Base-by-base conservation (phyloP, 1,139 yeast species). In the Nakaseomyces bracarensis region DNA sequence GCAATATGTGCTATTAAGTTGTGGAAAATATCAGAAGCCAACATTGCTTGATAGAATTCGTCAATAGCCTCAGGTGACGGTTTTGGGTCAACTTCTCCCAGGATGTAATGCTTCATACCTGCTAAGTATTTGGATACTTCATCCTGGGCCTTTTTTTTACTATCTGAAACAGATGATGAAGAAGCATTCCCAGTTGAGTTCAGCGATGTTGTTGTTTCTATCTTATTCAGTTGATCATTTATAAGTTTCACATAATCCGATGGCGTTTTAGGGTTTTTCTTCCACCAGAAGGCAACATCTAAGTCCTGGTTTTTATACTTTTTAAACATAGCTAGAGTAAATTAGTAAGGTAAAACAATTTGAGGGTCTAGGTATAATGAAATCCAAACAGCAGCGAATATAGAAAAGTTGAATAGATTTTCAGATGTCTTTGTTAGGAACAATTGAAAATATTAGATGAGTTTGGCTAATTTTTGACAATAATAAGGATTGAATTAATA, bases 231-330 rank as follows among this genome's bases (percentile, higher is more conserved):
- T 53, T 77, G 85, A 42, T 91, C 97, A 50, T 75, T 76, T 48
- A 87, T 70, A 11, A 79, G 77, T 44, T 85, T 72, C 13, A 86
- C 82, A 46, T 87, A 72, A 57, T 91, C 98, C 28, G 74, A 77
- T 1, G 96, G 95, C 2, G 95, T 80, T 63, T 86, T 86, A n/a
- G 94, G 95, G 59, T 81, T 84, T 58, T 96, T 73, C 53, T 86
- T 83, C 71, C 91, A 89, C 55, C 91, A 69, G 57, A 89, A 89
- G 15, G 96, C 83, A 96, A 89, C 86, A 40, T 56, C 60, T 37
- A 56, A 40, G 36, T 56, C 60, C 40, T 54, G 59, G 35, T 53
- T 56, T 44, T 54, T 54, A 43, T 55, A 54, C 40, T 56, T 56
- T 44, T 56, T 56, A 36, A 56, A 56, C 60, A 56, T 55, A 14